Evolutionary conservation across 345 rosid genomes (phyloP).

Genomic region (Melaleuca alternifolia): DNA sequence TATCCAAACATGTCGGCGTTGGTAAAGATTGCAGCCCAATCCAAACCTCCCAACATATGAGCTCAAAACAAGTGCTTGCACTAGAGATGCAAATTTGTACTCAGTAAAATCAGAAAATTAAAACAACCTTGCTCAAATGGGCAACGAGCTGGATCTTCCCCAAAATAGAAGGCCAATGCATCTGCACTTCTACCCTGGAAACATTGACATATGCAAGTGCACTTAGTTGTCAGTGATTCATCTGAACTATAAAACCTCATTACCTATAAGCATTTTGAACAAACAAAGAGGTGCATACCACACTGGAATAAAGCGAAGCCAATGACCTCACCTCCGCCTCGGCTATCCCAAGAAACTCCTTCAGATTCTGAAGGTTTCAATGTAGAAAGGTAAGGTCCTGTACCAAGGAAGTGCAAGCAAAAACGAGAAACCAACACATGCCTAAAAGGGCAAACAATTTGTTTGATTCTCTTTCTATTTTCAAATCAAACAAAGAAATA

Average conservation of each 20-base stretch:
- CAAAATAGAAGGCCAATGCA: constrained; percentile 79
- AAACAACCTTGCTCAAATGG: constrained; percentile 83
- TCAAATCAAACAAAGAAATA: neutral
- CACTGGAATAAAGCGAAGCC: constrained; percentile 69
- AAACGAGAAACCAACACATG: neutral
- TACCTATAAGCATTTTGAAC: neutral
- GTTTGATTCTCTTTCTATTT: neutral
- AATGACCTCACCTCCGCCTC: constrained; percentile 79
- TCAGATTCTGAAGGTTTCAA: constrained; percentile 32
- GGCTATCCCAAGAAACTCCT: constrained; percentile 68
- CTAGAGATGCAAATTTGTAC: neutral
- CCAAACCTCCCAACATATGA: neutral
- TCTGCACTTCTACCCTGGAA: constrained; percentile 82
- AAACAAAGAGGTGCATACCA: constrained; percentile 35
- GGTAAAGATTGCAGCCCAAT: neutral
- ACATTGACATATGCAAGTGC: neutral
- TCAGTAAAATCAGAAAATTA: neutral
- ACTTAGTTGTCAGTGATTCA: neutral
- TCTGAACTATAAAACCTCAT: neutral
- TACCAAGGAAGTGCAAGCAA: neutral
- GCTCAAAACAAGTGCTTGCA: neutral
- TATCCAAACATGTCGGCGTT: neutral
- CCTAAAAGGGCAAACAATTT: neutral
- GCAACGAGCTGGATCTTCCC: constrained; percentile 91
- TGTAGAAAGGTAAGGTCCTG: neutral